phyloP scores from a whole-genome alignment of 2,329 filamentous ascomycete genomes.

The Alternaria viburni region DNA sequence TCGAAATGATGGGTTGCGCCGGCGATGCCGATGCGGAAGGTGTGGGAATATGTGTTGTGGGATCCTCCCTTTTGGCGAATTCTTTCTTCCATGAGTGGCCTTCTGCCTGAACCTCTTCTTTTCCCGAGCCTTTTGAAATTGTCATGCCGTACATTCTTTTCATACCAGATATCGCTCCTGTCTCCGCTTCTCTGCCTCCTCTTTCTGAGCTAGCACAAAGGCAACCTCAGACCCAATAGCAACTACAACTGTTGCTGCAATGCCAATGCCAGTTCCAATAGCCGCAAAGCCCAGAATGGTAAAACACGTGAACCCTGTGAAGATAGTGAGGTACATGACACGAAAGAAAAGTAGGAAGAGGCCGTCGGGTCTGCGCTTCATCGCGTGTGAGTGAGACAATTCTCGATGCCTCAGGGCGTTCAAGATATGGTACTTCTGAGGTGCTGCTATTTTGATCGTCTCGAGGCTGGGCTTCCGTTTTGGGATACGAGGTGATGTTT shows the following conservation, averaged over 20 bases:
- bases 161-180: conserved; percentile 13
- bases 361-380: conserved; percentile 9
- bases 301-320: conserved; percentile 19
- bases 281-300: conserved; percentile 18
- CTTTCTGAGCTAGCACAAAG: conserved; percentile 9
- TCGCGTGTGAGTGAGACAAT: not conserved
- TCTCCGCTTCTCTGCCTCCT: conserved; percentile 5
- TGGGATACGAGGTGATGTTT: conserved; percentile 7
- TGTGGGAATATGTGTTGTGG: not conserved
- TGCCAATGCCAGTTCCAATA: conserved; percentile 13
- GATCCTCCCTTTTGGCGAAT: not conserved
- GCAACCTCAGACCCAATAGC: conserved; percentile 18
- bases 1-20: not conserved
- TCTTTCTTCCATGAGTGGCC: not conserved
- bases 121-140: not conserved
- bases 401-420: not conserved
- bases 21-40: not conserved
- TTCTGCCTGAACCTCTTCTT: not conserved
- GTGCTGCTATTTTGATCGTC: not conserved
- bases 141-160: not conserved
- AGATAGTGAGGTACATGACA: conserved; percentile 18
- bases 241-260: conserved; percentile 16
- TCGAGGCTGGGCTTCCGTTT: not conserved
- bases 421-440: not conserved
- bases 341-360: conserved; percentile 23